A percentile compares a stretch with the other conserved stretches of the same genome.
These are phyloP conservation scores for Entonaema liquescens DNA, from an alignment of 495 filamentous ascomycete species.

Conservation along the genomic window DNA sequence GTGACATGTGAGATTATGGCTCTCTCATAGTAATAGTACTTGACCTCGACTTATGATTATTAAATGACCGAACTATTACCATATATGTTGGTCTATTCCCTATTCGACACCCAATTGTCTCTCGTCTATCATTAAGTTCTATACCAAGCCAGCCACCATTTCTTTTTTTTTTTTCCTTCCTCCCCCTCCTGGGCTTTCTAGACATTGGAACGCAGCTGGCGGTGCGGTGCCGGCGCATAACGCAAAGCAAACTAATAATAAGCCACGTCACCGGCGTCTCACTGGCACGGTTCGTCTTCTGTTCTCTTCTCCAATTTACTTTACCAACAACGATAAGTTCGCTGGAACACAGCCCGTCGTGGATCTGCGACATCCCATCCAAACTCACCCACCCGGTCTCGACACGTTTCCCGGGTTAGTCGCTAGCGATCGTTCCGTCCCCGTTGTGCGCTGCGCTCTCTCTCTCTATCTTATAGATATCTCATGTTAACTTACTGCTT, in stretches of 20 bases:
- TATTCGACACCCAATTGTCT: constrained; percentile 1
- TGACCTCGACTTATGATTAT: background rate
- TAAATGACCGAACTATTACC: background rate
- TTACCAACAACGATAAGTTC: background rate
- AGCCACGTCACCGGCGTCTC: background rate
- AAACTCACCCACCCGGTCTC: constrained; percentile 3
- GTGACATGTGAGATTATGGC: background rate
- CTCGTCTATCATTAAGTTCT: background rate
- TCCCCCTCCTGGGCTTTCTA: background rate
- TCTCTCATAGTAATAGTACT: background rate
- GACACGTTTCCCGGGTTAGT: background rate
- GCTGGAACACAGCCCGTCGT: constrained; percentile 24
- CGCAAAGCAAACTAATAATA: background rate
- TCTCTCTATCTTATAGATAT: no score
- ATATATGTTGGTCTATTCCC: constrained; percentile 5
- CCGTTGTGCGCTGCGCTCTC: no score
- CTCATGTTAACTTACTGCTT: no score
- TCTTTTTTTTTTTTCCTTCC: background rate
- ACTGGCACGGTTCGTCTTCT: background rate
- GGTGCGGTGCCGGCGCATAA: no score
- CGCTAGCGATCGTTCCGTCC: background rate
- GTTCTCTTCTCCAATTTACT: constrained; percentile 2
- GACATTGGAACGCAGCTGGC: background rate
- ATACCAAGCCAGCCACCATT: background rate
- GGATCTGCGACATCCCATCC: constrained; percentile 14